Conservation (phyloP, 768 basidiomycete genomes). For the Nevesoporus exiguus region DNA sequence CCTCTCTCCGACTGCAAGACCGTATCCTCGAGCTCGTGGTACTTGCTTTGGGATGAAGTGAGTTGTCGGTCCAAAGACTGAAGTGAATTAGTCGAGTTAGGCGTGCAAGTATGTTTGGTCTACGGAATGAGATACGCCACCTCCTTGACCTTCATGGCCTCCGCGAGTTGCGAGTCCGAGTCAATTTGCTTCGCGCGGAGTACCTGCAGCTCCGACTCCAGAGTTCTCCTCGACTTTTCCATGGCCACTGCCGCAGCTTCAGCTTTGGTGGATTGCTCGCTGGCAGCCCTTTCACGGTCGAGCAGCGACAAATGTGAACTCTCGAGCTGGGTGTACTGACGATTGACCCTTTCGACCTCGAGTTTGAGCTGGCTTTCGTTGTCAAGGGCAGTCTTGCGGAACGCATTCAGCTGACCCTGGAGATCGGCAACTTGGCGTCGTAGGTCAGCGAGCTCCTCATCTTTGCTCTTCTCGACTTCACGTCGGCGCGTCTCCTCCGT, state of each 20-base stretch:
- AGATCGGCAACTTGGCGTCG: constrained; percentile 59
- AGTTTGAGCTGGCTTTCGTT: constrained; percentile 69
- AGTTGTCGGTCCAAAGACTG: constrained; percentile 80
- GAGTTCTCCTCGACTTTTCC: constrained; percentile 62
- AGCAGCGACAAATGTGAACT: constrained; percentile 62
- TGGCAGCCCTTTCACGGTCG: constrained; percentile 53
- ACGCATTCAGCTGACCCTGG: constrained; percentile 64
- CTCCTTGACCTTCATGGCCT: constrained; percentile 66
- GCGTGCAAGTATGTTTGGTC: not conserved
- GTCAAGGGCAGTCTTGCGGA: constrained; percentile 59
- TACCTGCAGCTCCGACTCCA: constrained; percentile 71
- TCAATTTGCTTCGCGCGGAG: constrained; percentile 69
- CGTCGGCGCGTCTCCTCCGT: constrained; percentile 80
- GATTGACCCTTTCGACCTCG: constrained; percentile 62
- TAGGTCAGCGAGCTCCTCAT: constrained; percentile 74
- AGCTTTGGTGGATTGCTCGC: constrained; percentile 46
- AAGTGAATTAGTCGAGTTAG: not conserved
- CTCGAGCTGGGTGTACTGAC: constrained; percentile 59
- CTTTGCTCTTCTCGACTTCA: constrained; percentile 85
- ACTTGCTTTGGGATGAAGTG: constrained; percentile 65
- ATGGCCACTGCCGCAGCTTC: constrained; percentile 51
- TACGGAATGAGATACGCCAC: constrained; percentile 38
- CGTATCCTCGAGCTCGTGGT: constrained; percentile 84
- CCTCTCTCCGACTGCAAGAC: constrained; percentile 83
- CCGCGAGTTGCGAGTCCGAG: constrained; percentile 59